A percentile compares a stretch with the other conserved stretches of the same genome.
phyloP scores from a whole-genome alignment of 192 early-diverging fungal species.

The Allomyces macrogynus region DNA sequence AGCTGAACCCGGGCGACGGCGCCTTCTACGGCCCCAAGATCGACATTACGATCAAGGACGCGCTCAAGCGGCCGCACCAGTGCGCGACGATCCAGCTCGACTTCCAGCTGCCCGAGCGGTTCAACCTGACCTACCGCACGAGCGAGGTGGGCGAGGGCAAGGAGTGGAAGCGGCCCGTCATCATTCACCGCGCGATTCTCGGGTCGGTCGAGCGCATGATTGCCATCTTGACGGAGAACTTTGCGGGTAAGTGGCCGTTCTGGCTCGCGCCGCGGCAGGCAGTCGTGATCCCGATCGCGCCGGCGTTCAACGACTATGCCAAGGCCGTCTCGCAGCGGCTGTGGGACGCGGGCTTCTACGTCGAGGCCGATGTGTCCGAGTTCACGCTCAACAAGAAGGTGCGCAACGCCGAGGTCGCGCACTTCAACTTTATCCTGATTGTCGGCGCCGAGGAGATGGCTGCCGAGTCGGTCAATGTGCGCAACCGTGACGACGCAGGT shows the following conservation, averaged over 20 bases:
- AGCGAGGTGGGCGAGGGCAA: conserved; percentile 22
- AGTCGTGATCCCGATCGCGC: conserved; percentile 70
- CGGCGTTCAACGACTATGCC: conserved; percentile 61
- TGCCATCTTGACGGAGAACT: conserved; percentile 89
- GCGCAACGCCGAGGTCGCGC: conserved; percentile 76
- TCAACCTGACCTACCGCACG: conserved; percentile 75
- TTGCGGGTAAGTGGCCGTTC: conserved; percentile 93
- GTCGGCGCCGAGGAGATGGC: conserved; percentile 71
- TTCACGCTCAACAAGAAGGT: conserved; percentile 94
- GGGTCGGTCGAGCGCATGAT: conserved; percentile 91
- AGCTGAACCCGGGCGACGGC: conserved; percentile 82
- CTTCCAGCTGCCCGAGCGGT: conserved; percentile 91
- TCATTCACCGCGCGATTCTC: conserved; percentile 95
- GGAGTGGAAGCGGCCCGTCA: conserved; percentile 65
- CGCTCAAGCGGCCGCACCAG: conserved; percentile 72
- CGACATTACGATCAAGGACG: conserved; percentile 89
- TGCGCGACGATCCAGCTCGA: conserved; percentile 97
- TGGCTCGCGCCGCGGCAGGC: conserved; percentile 51
- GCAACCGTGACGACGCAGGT: conserved; percentile 67
- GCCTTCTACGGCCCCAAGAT: conserved; percentile 99
- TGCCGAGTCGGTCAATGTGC: conserved; percentile 65
- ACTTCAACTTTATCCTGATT: conserved; percentile 93
- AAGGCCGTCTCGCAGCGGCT: conserved; percentile 46
- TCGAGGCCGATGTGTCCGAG: conserved; percentile 67
- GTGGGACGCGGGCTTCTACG: conserved; percentile 53